A percentile compares a stretch with the other conserved stretches of the same genome.
These are phyloP conservation scores for Ganoderma lucidum DNA, from an alignment of 1,284 basidiomycete genomes.

Conservation along the genomic window DNA sequence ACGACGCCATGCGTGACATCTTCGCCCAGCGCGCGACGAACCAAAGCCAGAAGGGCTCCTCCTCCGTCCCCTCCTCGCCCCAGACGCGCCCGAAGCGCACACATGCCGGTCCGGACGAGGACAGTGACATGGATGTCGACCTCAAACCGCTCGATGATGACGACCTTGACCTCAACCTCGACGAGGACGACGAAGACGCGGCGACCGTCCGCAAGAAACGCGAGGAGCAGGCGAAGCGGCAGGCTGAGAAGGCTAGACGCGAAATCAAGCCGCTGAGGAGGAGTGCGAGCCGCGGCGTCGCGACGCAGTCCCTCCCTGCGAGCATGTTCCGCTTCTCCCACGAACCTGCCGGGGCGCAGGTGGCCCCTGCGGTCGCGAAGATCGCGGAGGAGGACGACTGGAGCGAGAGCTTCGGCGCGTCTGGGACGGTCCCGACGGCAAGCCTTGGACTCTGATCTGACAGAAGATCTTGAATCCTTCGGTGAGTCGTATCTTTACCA, in stretches of 20 bases:
- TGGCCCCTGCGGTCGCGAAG: conserved; percentile 14
- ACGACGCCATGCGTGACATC: conserved; percentile 35
- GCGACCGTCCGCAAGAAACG: conserved; percentile 20
- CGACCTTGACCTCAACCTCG: conserved; percentile 22
- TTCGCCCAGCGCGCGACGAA: conserved; percentile 24
- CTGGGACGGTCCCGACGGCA: conserved; percentile 13
- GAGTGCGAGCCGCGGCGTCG: conserved; percentile 29
- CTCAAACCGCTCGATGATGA: conserved; percentile 20
- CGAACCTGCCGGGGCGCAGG: conserved; percentile 15
- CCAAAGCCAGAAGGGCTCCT: conserved; percentile 22
- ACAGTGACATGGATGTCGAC: conserved; percentile 22
- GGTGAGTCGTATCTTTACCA: neutral
- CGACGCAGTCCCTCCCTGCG: conserved; percentile 33
- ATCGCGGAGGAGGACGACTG: conserved; percentile 35
- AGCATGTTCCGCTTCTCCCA: conserved; percentile 33
- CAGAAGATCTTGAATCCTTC: neutral
- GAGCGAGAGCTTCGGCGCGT: conserved; percentile 32
- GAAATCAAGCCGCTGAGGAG: conserved; percentile 29
- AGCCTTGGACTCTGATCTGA: conserved; percentile 22
- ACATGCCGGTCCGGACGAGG: conserved; percentile 24
- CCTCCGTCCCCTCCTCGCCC: conserved; percentile 30
- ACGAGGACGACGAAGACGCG: conserved; percentile 23
- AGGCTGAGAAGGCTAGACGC: conserved; percentile 31
- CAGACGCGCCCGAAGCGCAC: conserved; percentile 33
- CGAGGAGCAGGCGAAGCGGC: conserved; percentile 20